Evolutionary conservation across 1,284 basidiomycete species (phyloP).

Genomic region (Sutorius eximius): DNA sequence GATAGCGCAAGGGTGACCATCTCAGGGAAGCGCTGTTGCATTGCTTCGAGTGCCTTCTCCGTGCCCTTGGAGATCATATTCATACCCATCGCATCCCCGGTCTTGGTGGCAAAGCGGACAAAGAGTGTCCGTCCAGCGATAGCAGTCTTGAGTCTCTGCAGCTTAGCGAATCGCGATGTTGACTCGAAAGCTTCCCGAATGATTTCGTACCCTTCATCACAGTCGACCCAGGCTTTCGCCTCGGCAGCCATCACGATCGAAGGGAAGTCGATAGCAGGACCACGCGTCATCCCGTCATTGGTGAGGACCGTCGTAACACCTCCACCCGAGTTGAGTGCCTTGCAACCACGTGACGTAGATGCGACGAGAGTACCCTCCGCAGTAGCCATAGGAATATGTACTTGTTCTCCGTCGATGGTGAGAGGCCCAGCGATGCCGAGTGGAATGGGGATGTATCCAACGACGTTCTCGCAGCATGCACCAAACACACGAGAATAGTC

Average conservation of each 20-base stretch:
- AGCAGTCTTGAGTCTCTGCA: conserved; percentile 81
- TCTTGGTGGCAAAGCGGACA: conserved; percentile 93
- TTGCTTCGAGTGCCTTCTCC: conserved; percentile 87
- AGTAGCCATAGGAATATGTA: conserved; percentile 98
- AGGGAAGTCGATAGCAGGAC: conserved; percentile 97
- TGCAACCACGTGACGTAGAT: conserved; percentile 96
- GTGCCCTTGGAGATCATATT: conserved; percentile 99
- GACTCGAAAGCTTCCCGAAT: conserved; percentile 91
- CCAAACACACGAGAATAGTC: conserved; percentile 95
- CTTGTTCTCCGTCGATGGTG: conserved; percentile 82
- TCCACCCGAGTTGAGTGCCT: conserved; percentile 94
- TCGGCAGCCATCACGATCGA: conserved; percentile 76
- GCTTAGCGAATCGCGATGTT: conserved; percentile 87
- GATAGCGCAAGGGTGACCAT: conserved; percentile 94
- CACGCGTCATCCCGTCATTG: conserved; percentile 96
- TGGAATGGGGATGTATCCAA: conserved; percentile 96
- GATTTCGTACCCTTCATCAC: conserved; percentile 73
- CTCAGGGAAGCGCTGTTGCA: conserved; percentile 84
- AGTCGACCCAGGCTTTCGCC: conserved; percentile 89
- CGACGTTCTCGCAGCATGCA: conserved; percentile 99
- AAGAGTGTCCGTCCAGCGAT: conserved; percentile 91
- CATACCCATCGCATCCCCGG: conserved; percentile 99
- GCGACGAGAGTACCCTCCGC: conserved; percentile 98
- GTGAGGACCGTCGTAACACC: conserved; percentile 94
- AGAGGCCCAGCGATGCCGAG: conserved; percentile 97